These are phyloP conservation scores for Jimgerdemannia flammicorona DNA, from an alignment of 192 early-diverging fungal genomes.

Conservation along the genomic window DNA sequence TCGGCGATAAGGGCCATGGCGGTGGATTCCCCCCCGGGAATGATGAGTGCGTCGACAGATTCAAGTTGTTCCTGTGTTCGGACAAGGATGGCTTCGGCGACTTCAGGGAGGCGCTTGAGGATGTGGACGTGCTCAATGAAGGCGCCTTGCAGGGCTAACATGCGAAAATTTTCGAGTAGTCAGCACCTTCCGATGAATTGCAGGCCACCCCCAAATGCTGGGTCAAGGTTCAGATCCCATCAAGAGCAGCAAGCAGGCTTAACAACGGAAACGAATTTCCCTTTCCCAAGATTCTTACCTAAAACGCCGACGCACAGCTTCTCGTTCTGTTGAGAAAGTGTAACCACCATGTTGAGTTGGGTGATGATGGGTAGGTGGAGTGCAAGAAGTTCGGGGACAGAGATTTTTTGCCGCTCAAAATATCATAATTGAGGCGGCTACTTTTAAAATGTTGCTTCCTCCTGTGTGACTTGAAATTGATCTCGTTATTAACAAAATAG, in stretches of 20 bases:
- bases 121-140: conserved; percentile 89
- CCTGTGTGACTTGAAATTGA: no score
- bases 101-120: conserved; percentile 64
- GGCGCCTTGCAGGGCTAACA: conserved; percentile 90
- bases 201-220: no score
- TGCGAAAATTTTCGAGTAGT: not conserved
- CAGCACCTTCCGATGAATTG: no score
- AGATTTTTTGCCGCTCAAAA: no score
- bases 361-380: no score
- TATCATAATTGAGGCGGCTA: no score
- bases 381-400: no score
- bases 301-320: not conserved
- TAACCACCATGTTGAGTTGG: no score
- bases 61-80: conserved; percentile 68
- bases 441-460: no score
- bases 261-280: not conserved
- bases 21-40: conserved; percentile 95
- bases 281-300: not conserved
- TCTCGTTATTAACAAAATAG: no score
- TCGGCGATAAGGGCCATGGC: conserved; percentile 93
- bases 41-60: conserved; percentile 81
- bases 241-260: no score
- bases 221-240: no score
- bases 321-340: not conserved
- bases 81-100: conserved; percentile 52